Conservation (phyloP, 179 eudicot genomes). For the Drosera spatulata region DNA sequence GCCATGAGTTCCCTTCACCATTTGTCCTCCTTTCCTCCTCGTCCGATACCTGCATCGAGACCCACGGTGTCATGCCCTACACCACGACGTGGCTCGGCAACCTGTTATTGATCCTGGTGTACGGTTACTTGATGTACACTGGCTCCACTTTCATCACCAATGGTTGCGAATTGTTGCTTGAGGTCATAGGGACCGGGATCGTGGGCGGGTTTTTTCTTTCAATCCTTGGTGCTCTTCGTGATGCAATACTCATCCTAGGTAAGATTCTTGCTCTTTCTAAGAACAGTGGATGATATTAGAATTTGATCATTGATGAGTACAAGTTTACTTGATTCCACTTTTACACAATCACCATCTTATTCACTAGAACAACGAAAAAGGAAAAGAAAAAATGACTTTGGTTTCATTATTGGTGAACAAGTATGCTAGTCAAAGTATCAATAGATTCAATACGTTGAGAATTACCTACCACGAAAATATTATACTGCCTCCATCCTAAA, state of each 20-base stretch:
- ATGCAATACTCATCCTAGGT: slow-evolving; percentile 87
- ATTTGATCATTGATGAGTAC: neutral
- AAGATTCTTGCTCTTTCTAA: neutral
- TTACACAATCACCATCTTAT: too few species aligned
- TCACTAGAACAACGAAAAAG: too few species aligned
- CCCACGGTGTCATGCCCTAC: slow-evolving; percentile 75
- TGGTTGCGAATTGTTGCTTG: slow-evolving; percentile 69
- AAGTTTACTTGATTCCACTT: too few species aligned
- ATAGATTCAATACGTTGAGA: too few species aligned
- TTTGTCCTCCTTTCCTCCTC: too few species aligned
- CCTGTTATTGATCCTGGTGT: slow-evolving; percentile 46
- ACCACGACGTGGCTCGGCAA: slow-evolving; percentile 51
- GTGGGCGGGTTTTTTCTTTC: slow-evolving; percentile 79
- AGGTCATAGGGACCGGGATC: slow-evolving; percentile 75
- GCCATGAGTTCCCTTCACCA: too few species aligned
- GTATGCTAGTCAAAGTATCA: too few species aligned
- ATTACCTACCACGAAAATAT: too few species aligned
- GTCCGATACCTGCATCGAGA: slow-evolving; percentile 51
- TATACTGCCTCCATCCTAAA: too few species aligned
- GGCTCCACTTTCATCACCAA: slow-evolving; percentile 55
- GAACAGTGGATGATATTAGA: neutral
- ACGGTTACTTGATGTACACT: slow-evolving; percentile 52
- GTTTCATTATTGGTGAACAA: too few species aligned
- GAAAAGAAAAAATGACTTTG: too few species aligned
- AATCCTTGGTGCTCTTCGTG: slow-evolving; percentile 81